These are phyloP conservation scores for Arachis monticola DNA, from an alignment of 331 rosid species.

Conservation along the genomic window DNA sequence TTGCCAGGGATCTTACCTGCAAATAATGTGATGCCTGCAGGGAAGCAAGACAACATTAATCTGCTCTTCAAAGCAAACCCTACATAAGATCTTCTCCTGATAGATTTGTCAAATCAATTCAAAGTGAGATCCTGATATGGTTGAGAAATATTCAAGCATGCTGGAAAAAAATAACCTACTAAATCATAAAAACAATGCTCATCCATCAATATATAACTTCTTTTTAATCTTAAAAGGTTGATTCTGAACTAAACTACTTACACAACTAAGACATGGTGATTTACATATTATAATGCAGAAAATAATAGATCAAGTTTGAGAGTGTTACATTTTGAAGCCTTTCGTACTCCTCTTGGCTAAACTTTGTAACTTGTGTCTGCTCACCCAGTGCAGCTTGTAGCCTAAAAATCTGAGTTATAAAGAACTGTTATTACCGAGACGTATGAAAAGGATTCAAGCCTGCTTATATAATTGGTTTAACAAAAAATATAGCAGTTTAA, in stretches of 20 bases:
- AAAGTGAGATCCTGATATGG: conserved; percentile 7
- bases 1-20: conserved; percentile 55
- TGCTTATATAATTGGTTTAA: not conserved
- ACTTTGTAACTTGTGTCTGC: conserved; percentile 78
- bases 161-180: too few species aligned
- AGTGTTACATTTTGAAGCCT: conserved; percentile 77
- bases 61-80: conserved; percentile 88
- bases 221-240: too few species aligned
- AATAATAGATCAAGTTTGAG: conserved; percentile 37
- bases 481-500: too few species aligned
- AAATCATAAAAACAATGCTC: too few species aligned
- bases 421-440: conserved; percentile 30
- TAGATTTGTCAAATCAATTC: conserved; percentile 34
- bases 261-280: conserved; percentile 1
- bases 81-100: conserved; percentile 90
- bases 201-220: too few species aligned
- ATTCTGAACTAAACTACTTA: not conserved
- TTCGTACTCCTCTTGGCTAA: conserved; percentile 78
- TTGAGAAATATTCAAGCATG: not conserved
- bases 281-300: conserved; percentile 13
- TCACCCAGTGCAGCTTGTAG: conserved; percentile 84
- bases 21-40: conserved; percentile 86
- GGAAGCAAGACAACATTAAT: conserved; percentile 82
- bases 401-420: conserved; percentile 69
- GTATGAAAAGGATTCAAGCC: conserved; percentile 6